These are phyloP conservation scores for Hirschioporus abietinus DNA, from an alignment of 768 basidiomycete genomes.

Conservation along the genomic window DNA sequence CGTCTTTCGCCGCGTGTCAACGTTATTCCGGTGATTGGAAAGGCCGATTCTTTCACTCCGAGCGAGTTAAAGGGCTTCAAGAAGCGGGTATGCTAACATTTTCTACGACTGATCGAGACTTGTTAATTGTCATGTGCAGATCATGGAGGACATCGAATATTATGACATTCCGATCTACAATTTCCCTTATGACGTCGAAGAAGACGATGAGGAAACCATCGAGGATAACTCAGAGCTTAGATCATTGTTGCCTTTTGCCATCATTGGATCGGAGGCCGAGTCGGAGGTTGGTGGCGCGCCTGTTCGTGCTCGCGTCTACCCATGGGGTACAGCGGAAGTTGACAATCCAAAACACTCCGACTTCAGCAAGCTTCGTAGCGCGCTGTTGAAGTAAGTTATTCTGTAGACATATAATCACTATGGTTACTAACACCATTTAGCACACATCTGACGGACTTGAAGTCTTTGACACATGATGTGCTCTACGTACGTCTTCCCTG, in stretches of 20 bases:
- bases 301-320: constrained; percentile 91
- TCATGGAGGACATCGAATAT: constrained; percentile 99
- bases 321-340: constrained; percentile 98
- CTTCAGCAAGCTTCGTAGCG: constrained; percentile 88
- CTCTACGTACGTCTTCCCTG: constrained; percentile 45
- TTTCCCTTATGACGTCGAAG: constrained; percentile 98
- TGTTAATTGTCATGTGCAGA: constrained; percentile 38
- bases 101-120: constrained; percentile 5
- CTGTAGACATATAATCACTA: constrained; percentile 4
- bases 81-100: constrained; percentile 58
- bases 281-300: constrained; percentile 88
- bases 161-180: constrained; percentile 99
- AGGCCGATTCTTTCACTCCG: constrained; percentile 93
- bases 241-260: constrained; percentile 90
- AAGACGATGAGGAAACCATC: constrained; percentile 98
- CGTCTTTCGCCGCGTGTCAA: constrained; percentile 97
- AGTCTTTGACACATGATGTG: constrained; percentile 89
- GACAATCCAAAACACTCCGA: constrained; percentile 99
- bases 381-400: constrained; percentile 71
- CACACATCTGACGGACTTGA: constrained; percentile 92
- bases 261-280: constrained; percentile 97
- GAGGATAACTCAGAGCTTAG: constrained; percentile 95
- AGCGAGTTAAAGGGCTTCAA: constrained; percentile 93
- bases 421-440: constrained; percentile 31
- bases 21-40: constrained; percentile 97